phyloP scores from a whole-genome alignment of 352 stramenopile genomes.

The Pythium scleroteichum region DNA sequence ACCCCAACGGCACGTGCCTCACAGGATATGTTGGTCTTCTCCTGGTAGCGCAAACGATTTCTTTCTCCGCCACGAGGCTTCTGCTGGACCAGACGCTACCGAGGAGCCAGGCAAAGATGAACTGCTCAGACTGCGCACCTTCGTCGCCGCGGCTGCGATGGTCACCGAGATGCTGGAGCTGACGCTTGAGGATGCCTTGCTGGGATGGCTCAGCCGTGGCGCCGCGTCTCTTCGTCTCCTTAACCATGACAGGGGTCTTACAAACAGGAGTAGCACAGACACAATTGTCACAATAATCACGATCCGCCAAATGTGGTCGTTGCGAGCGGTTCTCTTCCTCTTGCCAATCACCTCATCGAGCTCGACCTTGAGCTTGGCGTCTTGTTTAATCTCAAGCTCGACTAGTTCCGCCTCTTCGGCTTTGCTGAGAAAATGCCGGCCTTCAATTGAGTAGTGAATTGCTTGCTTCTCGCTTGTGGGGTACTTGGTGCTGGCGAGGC shows the following conservation, averaged over 20 bases:
- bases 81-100: background rate
- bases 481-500: slow-evolving; percentile 59
- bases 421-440: slow-evolving; percentile 49
- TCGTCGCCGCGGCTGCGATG: background rate
- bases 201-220: background rate
- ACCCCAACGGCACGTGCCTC: background rate
- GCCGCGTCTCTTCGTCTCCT: background rate
- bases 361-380: slow-evolving; percentile 28
- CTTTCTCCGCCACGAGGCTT: slow-evolving; percentile 29
- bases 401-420: slow-evolving; percentile 61
- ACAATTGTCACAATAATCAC: slow-evolving; percentile 8
- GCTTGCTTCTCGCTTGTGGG: slow-evolving; percentile 62
- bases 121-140: slow-evolving; percentile 8
- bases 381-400: slow-evolving; percentile 46
- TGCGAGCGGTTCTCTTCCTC: slow-evolving; percentile 8
- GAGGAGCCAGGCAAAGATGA: background rate
- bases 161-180: slow-evolving; percentile 10
- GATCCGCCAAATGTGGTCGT: slow-evolving; percentile 20
- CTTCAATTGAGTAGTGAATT: slow-evolving; percentile 81
- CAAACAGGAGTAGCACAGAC: slow-evolving; percentile 15
- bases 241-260: slow-evolving; percentile 12
- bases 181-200: background rate
- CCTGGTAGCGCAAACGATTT: slow-evolving; percentile 26
- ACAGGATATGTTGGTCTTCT: slow-evolving; percentile 32
- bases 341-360: slow-evolving; percentile 14